Base-by-base conservation (phyloP, 345 rosid genomes). In the Corchorus capsularis region DNA sequence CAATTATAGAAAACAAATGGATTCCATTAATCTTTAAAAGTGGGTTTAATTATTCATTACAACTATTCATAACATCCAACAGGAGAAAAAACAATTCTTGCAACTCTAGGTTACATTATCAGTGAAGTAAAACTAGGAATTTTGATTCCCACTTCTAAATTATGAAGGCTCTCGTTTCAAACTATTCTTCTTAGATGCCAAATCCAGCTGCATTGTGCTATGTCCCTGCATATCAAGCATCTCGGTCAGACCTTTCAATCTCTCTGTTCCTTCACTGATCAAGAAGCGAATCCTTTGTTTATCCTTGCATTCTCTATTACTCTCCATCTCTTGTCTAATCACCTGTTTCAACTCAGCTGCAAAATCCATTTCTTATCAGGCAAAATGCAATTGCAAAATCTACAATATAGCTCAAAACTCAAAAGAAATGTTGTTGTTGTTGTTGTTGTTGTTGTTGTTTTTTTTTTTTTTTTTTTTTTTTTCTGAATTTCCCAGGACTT, bases 171-270 rank as follows among this genome's bases (percentile, higher is more conserved):
- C 43, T 39, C 43, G 7, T 32, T 19, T 0, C 32, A 4, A 27
- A 4, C 4, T 22, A 27, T 59, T 15, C 61, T 55, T 59, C 27
- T 11, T 8, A 4, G 8, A 61, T 32, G 13, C n/a, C 41, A 74
- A 74, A 61, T 52, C 65, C 32, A 41, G 64, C 35, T 12, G 45
- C 71, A 74, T 52, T 12, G 27, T 16, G 59, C 9, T 76, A 83
- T 75, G 76, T 50, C 96, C 97, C 81, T 94, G 97, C 94, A 94
- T 90, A 66, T 86, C 95, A 39, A 94, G 91, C 91, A 88, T 91
- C 88, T 94, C 97, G 70, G 92, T 89, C 19, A 90, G 86, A 71
- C 85, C 66, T 85, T 89, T 88, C 71, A 93, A 37, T 80, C 94
- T 89, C 85, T 93, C 92, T 60, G 86, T 67, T 52, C 97, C 98